phyloP scores from a whole-genome alignment of 768 basidiomycete species.

The Kwoniella sp. region DNA sequence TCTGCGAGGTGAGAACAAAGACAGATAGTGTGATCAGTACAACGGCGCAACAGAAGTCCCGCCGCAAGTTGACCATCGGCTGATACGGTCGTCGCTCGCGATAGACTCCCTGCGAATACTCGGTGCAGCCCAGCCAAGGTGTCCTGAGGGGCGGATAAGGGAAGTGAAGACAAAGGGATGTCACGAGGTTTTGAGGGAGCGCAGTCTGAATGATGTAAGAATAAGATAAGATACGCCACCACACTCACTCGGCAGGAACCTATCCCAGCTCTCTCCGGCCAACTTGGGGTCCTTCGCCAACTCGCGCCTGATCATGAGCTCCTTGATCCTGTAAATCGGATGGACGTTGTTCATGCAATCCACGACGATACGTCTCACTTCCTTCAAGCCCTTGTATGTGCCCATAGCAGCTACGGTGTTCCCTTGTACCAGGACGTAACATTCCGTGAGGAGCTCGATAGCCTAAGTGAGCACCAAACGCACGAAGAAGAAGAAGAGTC shows the following conservation, averaged over 20 bases:
- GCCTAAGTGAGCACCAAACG: too few relatives aligned
- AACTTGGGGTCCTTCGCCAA: slow-evolving; percentile 97
- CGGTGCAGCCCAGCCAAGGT: too few relatives aligned
- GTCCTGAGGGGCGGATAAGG: too few relatives aligned
- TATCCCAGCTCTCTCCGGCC: slow-evolving; percentile 90
- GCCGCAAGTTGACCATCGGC: too few relatives aligned
- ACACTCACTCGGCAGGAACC: slow-evolving; percentile 76
- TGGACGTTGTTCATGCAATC: slow-evolving; percentile 99
- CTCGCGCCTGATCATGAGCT: slow-evolving; percentile 97
- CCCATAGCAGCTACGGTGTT: slow-evolving; percentile 99
- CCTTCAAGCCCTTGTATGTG: slow-evolving; percentile 89
- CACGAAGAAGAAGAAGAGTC: too few relatives aligned
- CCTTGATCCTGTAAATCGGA: slow-evolving; percentile 99
- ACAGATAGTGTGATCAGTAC: neutral
- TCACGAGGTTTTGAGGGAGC: too few relatives aligned
- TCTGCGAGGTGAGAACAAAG: slow-evolving; percentile 50
- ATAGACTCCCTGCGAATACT: too few relatives aligned
- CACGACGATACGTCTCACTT: slow-evolving; percentile 91
- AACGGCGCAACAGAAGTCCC: too few relatives aligned
- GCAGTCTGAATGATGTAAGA: too few relatives aligned
- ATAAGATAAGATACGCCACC: neutral
- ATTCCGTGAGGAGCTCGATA: slow-evolving; percentile 92
- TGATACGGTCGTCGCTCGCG: too few relatives aligned
- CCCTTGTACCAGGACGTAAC: slow-evolving; percentile 97
- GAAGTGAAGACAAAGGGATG: too few relatives aligned